Evolutionary conservation across 2,329 filamentous ascomycete genomes (phyloP).

Genomic region (Coleophoma eucalyptorum): DNA sequence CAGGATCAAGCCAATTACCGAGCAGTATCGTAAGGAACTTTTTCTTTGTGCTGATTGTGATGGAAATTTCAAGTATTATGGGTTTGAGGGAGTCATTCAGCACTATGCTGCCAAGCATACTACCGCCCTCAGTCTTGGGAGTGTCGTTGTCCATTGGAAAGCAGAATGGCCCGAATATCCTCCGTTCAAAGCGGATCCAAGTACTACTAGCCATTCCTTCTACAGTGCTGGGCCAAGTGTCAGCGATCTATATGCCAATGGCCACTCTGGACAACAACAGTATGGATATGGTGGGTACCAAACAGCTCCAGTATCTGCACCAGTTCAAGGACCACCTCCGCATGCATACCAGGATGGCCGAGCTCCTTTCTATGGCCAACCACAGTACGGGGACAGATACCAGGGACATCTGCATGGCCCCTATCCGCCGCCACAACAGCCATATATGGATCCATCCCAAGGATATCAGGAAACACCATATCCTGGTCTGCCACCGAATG

Average conservation of each 20-base stretch:
- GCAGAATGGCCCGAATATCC: constrained; percentile 74
- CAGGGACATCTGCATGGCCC: constrained; percentile 22
- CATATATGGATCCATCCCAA: constrained; percentile 19
- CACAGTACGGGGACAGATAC: constrained; percentile 29
- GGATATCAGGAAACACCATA: constrained; percentile 19
- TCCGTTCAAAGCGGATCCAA: constrained; percentile 65
- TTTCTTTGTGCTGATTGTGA: constrained; percentile 74
- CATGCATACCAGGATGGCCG: constrained; percentile 24
- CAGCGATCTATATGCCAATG: constrained; percentile 26
- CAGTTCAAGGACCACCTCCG: constrained; percentile 14
- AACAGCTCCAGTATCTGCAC: constrained; percentile 15
- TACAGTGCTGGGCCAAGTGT: constrained; percentile 27
- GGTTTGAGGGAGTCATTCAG: constrained; percentile 75
- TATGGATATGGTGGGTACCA: constrained; percentile 29
- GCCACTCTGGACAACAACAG: constrained; percentile 26
- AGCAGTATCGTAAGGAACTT: constrained; percentile 63
- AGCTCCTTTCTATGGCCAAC: constrained; percentile 28
- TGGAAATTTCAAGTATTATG: constrained; percentile 62
- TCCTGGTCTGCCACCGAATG: constrained; percentile 16
- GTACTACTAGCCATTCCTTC: constrained; percentile 26
- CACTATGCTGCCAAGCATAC: constrained; percentile 85
- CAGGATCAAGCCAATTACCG: constrained; percentile 68
- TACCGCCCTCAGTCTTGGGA: constrained; percentile 63
- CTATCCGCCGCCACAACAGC: constrained; percentile 21
- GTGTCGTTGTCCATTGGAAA: constrained; percentile 73